Evolutionary conservation across 2,329 filamentous ascomycete species (phyloP).

Genomic region (Calonectria multiphialidica): DNA sequence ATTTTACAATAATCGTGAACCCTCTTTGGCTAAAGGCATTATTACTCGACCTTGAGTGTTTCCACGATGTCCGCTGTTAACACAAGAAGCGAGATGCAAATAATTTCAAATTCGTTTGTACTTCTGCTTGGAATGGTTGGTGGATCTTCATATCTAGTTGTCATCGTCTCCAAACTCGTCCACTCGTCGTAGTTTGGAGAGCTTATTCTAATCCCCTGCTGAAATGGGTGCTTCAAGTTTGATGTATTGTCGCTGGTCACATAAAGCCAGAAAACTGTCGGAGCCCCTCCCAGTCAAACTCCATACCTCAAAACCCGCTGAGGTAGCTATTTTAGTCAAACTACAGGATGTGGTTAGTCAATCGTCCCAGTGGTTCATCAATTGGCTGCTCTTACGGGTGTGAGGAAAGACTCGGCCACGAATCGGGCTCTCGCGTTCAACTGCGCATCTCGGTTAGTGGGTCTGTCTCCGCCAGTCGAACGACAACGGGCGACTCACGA

Average conservation of each 20-base stretch:
- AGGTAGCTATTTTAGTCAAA: conserved; percentile 47
- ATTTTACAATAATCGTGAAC: neutral
- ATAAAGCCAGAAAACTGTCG: conserved; percentile 26
- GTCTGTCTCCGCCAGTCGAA: conserved; percentile 25
- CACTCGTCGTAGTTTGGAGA: conserved; percentile 24
- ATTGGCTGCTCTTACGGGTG: conserved; percentile 73
- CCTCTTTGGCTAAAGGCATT: neutral
- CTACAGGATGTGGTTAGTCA: conserved; percentile 38
- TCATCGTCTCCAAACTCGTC: conserved; percentile 29
- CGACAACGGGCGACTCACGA: conserved; percentile 72
- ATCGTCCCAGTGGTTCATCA: neutral
- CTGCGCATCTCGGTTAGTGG: conserved; percentile 58
- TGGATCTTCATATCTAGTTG: conserved; percentile 38
- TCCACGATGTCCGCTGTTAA: neutral
- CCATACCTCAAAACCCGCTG: conserved; percentile 35
- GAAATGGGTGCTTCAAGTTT: conserved; percentile 27
- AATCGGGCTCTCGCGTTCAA: conserved; percentile 97
- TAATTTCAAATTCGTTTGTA: conserved; percentile 31
- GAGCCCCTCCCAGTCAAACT: conserved; percentile 30
- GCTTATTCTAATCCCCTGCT: conserved; percentile 19
- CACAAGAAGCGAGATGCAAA: neutral
- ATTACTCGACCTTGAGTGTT: neutral
- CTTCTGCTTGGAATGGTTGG: conserved; percentile 34
- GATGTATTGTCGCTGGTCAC: conserved; percentile 26
- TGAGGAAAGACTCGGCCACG: conserved; percentile 97